phyloP scores from a whole-genome alignment of 2,329 filamentous ascomycete genomes.

The Penicillium sp. region DNA sequence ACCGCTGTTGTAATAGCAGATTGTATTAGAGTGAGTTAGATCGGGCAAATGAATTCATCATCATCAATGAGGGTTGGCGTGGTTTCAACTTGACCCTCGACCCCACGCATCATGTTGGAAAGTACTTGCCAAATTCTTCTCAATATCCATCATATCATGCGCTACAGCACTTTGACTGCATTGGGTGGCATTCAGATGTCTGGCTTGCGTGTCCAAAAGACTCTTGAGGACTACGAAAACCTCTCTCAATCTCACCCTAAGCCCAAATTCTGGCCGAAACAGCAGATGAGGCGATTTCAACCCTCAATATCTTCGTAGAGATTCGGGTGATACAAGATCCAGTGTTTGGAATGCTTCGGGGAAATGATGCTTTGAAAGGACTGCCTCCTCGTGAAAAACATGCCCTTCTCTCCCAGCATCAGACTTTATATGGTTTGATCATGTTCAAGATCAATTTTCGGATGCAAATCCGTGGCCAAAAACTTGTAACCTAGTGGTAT shows the following conservation, averaged over 20 bases:
- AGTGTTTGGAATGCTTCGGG: too few relatives aligned
- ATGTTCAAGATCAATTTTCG: slow-evolving; percentile 31
- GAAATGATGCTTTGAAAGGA: too few relatives aligned
- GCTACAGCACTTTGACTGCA: slow-evolving; percentile 24
- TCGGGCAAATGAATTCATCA: too few relatives aligned
- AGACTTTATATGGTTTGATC: slow-evolving; percentile 14
- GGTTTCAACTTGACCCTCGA: too few relatives aligned
- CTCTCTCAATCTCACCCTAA: slow-evolving; percentile 25
- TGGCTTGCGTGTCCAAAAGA: slow-evolving; percentile 32
- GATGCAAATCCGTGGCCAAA: slow-evolving; percentile 31
- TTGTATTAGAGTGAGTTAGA: too few relatives aligned
- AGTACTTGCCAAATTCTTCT: slow-evolving; percentile 37
- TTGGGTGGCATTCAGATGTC: slow-evolving; percentile 31
- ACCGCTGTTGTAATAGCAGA: too few relatives aligned
- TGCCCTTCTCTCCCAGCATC: not conserved
- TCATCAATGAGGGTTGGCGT: too few relatives aligned
- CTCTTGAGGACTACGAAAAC: slow-evolving; percentile 28
- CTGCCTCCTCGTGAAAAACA: too few relatives aligned
- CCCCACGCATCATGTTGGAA: too few relatives aligned
- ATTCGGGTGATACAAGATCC: too few relatives aligned
- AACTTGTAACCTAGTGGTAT: slow-evolving; percentile 33
- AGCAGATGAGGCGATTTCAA: slow-evolving; percentile 28
- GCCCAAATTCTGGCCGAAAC: slow-evolving; percentile 34
- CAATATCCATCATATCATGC: slow-evolving; percentile 40
- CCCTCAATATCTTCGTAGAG: too few relatives aligned